Percentiles rank a stretch among this genome's conserved stretches.
These are phyloP conservation scores for Purshia tridentata DNA, from an alignment of 306 rosid species.

Conservation along the genomic window DNA sequence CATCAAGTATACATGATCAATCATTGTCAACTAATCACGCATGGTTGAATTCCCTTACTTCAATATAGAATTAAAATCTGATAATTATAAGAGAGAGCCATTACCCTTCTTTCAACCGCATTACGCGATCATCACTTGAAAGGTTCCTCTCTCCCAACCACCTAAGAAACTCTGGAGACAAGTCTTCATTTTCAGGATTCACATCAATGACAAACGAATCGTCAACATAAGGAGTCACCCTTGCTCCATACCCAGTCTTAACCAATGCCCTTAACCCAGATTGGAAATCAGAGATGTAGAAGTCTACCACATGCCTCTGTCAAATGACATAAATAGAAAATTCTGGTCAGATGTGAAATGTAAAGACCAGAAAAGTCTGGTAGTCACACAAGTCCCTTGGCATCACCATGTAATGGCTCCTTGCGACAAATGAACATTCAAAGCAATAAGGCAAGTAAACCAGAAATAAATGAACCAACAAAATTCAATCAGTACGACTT, in stretches of 20 bases:
- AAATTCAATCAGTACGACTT: neutral
- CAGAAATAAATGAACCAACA: neutral
- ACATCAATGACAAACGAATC: constrained; percentile 66
- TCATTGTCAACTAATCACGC: neutral
- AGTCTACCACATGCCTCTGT: constrained; percentile 95
- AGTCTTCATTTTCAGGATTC: constrained; percentile 66
- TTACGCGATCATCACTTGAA: constrained; percentile 75
- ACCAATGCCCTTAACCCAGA: constrained; percentile 98
- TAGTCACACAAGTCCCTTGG: neutral
- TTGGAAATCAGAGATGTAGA: constrained; percentile 98
- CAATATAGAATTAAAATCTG: neutral
- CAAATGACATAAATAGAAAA: constrained; percentile 29
- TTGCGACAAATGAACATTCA: neutral
- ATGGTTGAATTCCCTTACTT: neutral
- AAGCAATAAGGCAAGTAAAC: neutral
- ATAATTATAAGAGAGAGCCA: constrained; percentile 11
- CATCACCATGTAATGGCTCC: neutral
- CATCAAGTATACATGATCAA: neutral
- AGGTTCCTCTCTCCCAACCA: constrained; percentile 92
- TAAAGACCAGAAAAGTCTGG: neutral
- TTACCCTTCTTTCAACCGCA: constrained; percentile 96
- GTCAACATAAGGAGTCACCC: constrained; percentile 91
- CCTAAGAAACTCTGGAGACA: constrained; percentile 75
- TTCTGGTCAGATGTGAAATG: constrained; percentile 29
- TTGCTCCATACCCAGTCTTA: constrained; percentile 88